These are phyloP conservation scores for Dendrocalamus sinicus DNA, from an alignment of 176 grass and related monocot genomes.

Conservation along the genomic window DNA sequence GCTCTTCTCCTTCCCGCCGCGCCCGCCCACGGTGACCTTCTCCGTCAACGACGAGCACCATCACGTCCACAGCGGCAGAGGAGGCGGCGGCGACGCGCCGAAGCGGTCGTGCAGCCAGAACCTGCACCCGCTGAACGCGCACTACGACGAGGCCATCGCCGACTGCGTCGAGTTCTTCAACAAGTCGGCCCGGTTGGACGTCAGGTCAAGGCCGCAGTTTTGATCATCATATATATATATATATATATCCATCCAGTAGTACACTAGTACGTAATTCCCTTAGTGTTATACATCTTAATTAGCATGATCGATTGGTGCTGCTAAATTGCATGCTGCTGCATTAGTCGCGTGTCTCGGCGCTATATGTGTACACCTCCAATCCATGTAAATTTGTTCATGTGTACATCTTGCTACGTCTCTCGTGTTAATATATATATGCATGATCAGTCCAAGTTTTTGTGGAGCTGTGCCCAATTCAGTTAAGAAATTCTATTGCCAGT, in stretches of 20 bases:
- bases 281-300: neutral
- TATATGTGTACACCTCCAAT: neutral
- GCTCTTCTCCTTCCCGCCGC: constrained; percentile 64
- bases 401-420: neutral
- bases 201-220: constrained; percentile 49
- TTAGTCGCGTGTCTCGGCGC: neutral
- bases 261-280: too few relatives aligned
- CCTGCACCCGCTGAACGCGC: constrained; percentile 66
- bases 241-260: neutral
- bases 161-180: constrained; percentile 95
- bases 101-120: constrained; percentile 69
- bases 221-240: neutral
- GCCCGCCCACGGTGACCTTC: constrained; percentile 63
- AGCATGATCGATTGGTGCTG: neutral
- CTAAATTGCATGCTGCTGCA: neutral
- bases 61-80: neutral
- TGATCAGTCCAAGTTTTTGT: too few relatives aligned
- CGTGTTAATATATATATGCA: neutral
- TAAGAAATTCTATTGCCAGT: too few relatives aligned
- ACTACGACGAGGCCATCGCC: constrained; percentile 91
- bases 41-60: constrained; percentile 24
- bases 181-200: constrained; percentile 59
- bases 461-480: too few relatives aligned
- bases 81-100: neutral
- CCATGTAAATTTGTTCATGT: neutral